Base-by-base conservation (phyloP, 352 stramenopile species). In the Blastocystis sp. region DNA sequence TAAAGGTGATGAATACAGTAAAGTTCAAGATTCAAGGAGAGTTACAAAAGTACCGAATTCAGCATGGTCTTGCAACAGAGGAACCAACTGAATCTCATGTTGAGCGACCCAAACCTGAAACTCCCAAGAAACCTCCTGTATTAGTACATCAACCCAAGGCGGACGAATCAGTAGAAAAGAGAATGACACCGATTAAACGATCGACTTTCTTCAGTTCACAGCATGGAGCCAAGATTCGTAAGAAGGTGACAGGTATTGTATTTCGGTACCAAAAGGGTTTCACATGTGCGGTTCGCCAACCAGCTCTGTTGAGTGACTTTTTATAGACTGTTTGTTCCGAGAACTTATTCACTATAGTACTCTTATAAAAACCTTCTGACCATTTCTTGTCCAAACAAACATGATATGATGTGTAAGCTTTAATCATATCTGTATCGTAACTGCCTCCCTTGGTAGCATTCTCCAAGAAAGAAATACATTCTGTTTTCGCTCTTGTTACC, bases 401-500 rank as follows among this genome's bases (percentile, higher is more conserved):
- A 84, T 51, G 51, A 6, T 42, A 84, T 68, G 73, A 51, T 19
- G 73, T 84, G 33, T 84, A 84, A 33, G 51, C 42, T 19, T 84
- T 84, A 42, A 84, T 84, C 73, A 84, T 84, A 64, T 84, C 73
- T 15, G 73, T 66, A 69, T 84, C 73, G 33, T 51, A 84, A 3
- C 42, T 66, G 9, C 27, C 27, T 24, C 73, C 73, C 56, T 84
- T 84, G 27, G 91, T 92, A 22, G 90, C 81, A 40, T 92, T 91
- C 35, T 92, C 90, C 48, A 92, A 90, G 30, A 91, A 87, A 44
- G 90, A 82, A 40, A 68, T 62, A 22, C 92, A 84, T 79, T 92
- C 91, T 3, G 58, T 35, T 30, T 87, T 89, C 13, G 91, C 91
- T 5, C 69, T 27, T n/a, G 30, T 69, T 22, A 92, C 90, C 53